Conservation (phyloP, 75 land plant species). For the Pinus tabuliformis region DNA sequence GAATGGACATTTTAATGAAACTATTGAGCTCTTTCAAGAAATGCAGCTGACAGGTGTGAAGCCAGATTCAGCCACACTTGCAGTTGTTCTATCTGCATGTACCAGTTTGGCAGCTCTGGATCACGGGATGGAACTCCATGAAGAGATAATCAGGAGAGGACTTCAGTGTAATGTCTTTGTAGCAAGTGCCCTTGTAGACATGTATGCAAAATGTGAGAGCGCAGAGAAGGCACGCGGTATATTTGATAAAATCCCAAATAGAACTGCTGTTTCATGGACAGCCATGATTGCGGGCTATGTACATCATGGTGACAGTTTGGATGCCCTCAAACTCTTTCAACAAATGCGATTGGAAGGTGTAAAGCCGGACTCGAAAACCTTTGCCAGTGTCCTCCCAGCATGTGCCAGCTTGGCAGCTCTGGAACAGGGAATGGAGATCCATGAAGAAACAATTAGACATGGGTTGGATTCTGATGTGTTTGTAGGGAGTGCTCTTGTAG, state of each 20-base stretch:
- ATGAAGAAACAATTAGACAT: conserved; percentile 7
- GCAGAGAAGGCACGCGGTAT: conserved; percentile 14
- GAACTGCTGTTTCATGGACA: conserved; percentile 48
- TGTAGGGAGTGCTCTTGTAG: conserved; percentile 15
- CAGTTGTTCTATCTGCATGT: conserved; percentile 2
- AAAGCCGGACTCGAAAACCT: conserved; percentile 33
- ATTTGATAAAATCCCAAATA: conserved; percentile 35
- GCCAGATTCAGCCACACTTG: neutral
- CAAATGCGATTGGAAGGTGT: conserved; percentile 10
- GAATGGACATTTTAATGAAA: conserved; percentile 5
- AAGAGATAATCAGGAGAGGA: conserved; percentile 30
- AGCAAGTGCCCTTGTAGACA: conserved; percentile 17
- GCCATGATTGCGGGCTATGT: conserved; percentile 6
- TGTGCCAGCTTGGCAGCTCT: conserved; percentile 34
- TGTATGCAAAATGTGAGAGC: conserved; percentile 30
- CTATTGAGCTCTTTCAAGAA: conserved; percentile 8
- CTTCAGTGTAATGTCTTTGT: conserved; percentile 11
- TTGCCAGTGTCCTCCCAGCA: conserved; percentile 44
- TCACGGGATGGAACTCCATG: conserved; percentile 42
- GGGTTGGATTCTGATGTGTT: conserved; percentile 5
- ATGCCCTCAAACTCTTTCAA: conserved; percentile 37
- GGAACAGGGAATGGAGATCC: conserved; percentile 34
- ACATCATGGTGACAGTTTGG: neutral
- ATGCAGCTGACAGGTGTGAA: conserved; percentile 12
- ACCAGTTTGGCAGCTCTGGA: conserved; percentile 3